Conservation (phyloP, 805 yeast genomes). For the Candida hungchunana region DNA sequence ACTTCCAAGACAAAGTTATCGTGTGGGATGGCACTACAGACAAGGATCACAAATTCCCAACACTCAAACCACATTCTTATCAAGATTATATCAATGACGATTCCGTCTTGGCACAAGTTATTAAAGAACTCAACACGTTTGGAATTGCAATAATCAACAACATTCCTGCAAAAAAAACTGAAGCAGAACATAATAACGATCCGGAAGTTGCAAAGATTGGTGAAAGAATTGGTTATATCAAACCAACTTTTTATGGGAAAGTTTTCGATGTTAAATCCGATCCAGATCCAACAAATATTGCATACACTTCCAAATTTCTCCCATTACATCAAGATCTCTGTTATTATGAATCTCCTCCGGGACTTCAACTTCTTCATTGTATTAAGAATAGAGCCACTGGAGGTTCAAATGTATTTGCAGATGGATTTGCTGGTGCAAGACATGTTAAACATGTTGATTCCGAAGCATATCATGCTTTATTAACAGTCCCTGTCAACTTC, state of each 20-base stretch:
- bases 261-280: constrained; percentile 59
- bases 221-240: constrained; percentile 59
- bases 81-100: constrained; percentile 15
- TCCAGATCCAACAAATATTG: constrained; percentile 60
- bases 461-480: constrained; percentile 58
- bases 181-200: constrained; percentile 22
- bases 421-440: constrained; percentile 62
- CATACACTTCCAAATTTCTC: constrained; percentile 58
- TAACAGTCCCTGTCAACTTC: constrained; percentile 60
- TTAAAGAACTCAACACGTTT: constrained; percentile 45
- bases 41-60: constrained; percentile 17
- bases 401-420: constrained; percentile 68
- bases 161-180: constrained; percentile 50
- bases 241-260: constrained; percentile 67
- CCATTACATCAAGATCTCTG: constrained; percentile 77
- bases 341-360: constrained; percentile 80
- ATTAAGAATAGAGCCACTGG: constrained; percentile 50
- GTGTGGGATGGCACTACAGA: constrained; percentile 36
- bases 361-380: constrained; percentile 64
- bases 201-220: constrained; percentile 40
- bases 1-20: constrained; percentile 38
- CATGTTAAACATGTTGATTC: constrained; percentile 53
- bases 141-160: constrained; percentile 56
- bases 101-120: constrained; percentile 30
- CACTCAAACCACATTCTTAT: constrained; percentile 7